Evolutionary conservation across 2,329 filamentous ascomycete species (phyloP), one percentile per base, ranked within the genome.

Genomic region (Dryadomyces quercus-mongolicae): DNA sequence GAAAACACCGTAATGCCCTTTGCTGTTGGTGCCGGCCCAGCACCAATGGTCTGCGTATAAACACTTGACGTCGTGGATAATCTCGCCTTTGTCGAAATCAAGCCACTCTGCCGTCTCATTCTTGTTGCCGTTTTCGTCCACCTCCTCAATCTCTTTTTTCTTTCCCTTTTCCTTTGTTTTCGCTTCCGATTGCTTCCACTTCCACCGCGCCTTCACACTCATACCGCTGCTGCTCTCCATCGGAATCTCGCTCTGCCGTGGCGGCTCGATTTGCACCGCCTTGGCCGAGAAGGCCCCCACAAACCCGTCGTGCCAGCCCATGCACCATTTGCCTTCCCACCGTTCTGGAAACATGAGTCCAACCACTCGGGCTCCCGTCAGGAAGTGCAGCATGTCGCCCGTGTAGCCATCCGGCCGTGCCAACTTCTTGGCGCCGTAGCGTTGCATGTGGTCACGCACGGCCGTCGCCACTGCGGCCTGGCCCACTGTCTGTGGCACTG

Each of bases 1-100:
- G 43, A 69, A 69, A 6, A 68, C 60, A 8, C 67, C 67, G 25
- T 62, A 62, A 31, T 60, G 61, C n/a, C 67, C 67, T 49, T 64
- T 67, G 49, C 59, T 62, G 52, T 67, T 67, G 20, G 64, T 67
- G 10, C 67, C 67, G 18, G 61, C 64, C 67, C 67, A 69, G 55
- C 65, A 67, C 67, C 67, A 68, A 52, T 66, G 64, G 54, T 67
- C 64, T 3, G 61, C 60, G 53, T 67, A 62, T 1, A 66, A 56
- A 54, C 58, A 79, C 52, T 68, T 69, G 22, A 80, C 88, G 67
- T 84, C 88, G 59, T 74, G 81, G 16, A 86, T 84, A 3, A 75
- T 71, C 58, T 87, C 84, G 20, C 80, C 80, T 63, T 83, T 84
- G 34, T 84, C 81, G 62, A 87, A 79, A 58, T 69, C 73, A n/a